Conservation (phyloP, 2,329 filamentous ascomycete genomes). For the Fusarium nodosum region DNA sequence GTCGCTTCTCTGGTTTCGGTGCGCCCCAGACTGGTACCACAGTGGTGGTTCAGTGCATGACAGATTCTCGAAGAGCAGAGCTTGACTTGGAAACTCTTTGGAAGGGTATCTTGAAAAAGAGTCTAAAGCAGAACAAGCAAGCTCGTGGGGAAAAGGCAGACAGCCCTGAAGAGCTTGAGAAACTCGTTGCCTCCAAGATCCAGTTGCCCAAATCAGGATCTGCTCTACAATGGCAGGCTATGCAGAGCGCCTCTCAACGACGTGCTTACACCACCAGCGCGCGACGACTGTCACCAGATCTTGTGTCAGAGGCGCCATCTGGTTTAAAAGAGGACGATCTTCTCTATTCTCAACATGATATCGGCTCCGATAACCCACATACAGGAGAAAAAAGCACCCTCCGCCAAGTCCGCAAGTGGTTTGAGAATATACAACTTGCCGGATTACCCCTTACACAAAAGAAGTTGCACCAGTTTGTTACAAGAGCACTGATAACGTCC, state of each 20-base stretch:
- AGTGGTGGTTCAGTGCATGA: constrained; percentile 70
- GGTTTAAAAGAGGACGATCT: background rate
- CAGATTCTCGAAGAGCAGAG: constrained; percentile 65
- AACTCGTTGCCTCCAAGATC: constrained; percentile 51
- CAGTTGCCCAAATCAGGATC: constrained; percentile 52
- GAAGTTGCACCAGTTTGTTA: constrained; percentile 57
- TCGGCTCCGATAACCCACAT: background rate
- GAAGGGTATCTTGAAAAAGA: constrained; percentile 58
- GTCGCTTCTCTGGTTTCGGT: constrained; percentile 84
- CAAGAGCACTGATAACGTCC: constrained; percentile 54
- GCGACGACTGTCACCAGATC: constrained; percentile 40
- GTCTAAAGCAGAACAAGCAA: constrained; percentile 51
- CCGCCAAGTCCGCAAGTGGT: constrained; percentile 45
- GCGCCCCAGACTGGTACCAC: constrained; percentile 63
- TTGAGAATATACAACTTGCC: constrained; percentile 58
- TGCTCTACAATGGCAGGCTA: constrained; percentile 54
- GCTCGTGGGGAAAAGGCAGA: constrained; percentile 48
- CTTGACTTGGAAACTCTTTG: constrained; percentile 68
- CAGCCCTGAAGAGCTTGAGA: constrained; percentile 49
- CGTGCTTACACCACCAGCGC: constrained; percentile 54
- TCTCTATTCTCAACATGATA: background rate
- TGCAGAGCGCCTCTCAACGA: constrained; percentile 53
- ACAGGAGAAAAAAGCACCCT: constrained; percentile 24
- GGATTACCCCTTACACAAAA: constrained; percentile 55
- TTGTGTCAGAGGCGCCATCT: background rate